phyloP scores from a whole-genome alignment of 1,139 yeast species.

The Saccharomyces pastorianus region DNA sequence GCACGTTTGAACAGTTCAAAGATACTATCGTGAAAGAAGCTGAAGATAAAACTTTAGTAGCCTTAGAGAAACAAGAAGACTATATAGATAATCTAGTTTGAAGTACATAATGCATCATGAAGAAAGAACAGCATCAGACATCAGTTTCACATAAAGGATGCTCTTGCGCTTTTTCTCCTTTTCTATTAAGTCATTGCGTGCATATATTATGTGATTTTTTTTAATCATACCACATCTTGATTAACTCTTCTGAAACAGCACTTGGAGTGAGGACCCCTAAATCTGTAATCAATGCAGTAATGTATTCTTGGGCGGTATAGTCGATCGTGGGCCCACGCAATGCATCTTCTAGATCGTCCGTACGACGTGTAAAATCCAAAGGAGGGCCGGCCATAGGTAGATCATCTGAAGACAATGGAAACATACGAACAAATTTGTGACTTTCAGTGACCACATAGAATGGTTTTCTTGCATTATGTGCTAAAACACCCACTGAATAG shows the following conservation, averaged over 20 bases:
- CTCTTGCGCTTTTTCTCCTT: background rate
- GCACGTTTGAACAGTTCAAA: constrained; percentile 25
- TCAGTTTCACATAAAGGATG: background rate
- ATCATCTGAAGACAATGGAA: constrained; percentile 90
- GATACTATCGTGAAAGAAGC: constrained; percentile 24
- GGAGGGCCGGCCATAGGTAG: constrained; percentile 54
- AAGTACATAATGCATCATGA: constrained; percentile 1
- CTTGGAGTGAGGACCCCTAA: constrained; percentile 94
- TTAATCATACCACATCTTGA: constrained; percentile 94
- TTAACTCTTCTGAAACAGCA: constrained; percentile 94
- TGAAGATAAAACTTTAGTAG: background rate
- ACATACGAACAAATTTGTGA: constrained; percentile 92
- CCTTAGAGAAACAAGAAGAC: constrained; percentile 9
- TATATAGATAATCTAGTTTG: constrained; percentile 20
- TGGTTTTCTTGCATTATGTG: constrained; percentile 85
- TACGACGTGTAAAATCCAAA: constrained; percentile 36
- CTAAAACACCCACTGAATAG: constrained; percentile 88
- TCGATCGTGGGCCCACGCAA: constrained; percentile 55
- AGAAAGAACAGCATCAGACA: background rate
- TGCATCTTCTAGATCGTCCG: constrained; percentile 30
- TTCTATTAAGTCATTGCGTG: background rate
- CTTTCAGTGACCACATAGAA: constrained; percentile 91
- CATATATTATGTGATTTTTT: background rate
- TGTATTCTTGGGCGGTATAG: constrained; percentile 91
- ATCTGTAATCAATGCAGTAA: constrained; percentile 93